These are phyloP conservation scores for Selaginella moellendorffii DNA, from an alignment of 75 land plant genomes.

Conservation along the genomic window DNA sequence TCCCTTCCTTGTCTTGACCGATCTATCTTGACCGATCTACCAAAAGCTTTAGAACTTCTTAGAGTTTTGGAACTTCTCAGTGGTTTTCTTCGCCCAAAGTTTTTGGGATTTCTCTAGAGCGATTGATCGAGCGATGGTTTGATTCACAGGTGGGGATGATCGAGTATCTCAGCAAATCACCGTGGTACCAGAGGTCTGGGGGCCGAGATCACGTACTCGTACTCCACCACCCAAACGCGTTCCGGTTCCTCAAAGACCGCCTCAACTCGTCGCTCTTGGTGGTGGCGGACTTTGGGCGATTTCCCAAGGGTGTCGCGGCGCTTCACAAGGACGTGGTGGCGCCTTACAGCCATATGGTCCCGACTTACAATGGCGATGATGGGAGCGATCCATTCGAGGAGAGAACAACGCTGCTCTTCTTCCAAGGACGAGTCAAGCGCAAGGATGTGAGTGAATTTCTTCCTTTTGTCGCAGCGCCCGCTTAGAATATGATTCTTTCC, in stretches of 20 bases:
- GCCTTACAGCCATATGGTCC: not conserved
- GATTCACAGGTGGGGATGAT: not conserved
- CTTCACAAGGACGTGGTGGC: not conserved
- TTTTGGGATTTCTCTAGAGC: not conserved
- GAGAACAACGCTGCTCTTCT: slow-evolving; percentile 44
- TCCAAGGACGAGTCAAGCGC: slow-evolving; percentile 66
- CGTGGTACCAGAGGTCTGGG: not conserved
- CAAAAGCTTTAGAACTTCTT: too few relatives aligned
- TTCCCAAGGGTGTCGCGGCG: not conserved
- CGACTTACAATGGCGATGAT: not conserved
- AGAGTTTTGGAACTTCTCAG: too few relatives aligned
- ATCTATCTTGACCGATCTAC: not conserved
- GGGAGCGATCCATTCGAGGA: slow-evolving; percentile 1
- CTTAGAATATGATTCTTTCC: not conserved
- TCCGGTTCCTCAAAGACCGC: not conserved
- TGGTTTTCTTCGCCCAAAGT: too few relatives aligned
- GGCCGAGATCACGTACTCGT: not conserved
- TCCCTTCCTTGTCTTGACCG: not conserved
- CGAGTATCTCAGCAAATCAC: not conserved
- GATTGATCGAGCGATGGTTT: not conserved
- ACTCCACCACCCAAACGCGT: slow-evolving; percentile 58
- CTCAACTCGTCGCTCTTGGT: not conserved
- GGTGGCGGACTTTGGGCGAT: not conserved
- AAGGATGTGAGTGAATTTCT: slow-evolving; percentile 49
- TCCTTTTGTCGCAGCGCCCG: not conserved